A percentile compares a stretch with the other conserved stretches of the same genome.
Conservation (phyloP, 768 basidiomycete genomes). For the Serendipita vermifera region DNA sequence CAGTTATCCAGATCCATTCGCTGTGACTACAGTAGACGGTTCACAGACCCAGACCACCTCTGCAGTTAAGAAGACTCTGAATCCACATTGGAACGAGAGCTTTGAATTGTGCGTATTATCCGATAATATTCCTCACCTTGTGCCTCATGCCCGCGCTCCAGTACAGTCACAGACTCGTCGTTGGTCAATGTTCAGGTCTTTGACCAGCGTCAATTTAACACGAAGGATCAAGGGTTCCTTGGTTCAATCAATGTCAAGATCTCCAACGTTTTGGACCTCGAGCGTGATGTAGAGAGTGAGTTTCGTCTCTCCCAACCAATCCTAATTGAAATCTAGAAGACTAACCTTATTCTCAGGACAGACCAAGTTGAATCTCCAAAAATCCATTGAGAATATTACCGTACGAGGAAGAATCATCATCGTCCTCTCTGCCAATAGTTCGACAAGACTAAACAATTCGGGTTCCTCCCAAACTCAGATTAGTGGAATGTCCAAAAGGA, state of each 20-base stretch:
- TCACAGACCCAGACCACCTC: conserved; percentile 96
- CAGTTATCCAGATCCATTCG: conserved; percentile 92
- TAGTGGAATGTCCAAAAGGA: conserved; percentile 41
- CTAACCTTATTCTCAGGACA: conserved; percentile 47
- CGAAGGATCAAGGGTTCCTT: conserved; percentile 92
- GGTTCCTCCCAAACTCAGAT: conserved; percentile 67
- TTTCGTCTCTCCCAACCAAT: conserved; percentile 17
- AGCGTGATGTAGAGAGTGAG: conserved; percentile 85
- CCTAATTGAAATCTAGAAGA: conserved; percentile 7
- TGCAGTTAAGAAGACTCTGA: conserved; percentile 90
- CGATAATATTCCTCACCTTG: conserved; percentile 3
- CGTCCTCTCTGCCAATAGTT: conserved; percentile 89
- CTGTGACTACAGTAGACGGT: conserved; percentile 94
- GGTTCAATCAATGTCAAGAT: conserved; percentile 95
- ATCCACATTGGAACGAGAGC: conserved; percentile 95
- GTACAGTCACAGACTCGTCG: conserved; percentile 90
- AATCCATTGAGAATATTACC: conserved; percentile 93
- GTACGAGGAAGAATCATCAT: conserved; percentile 97
- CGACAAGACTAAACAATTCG: conserved; percentile 71
- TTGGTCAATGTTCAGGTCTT: conserved; percentile 97
- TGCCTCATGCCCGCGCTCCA: conserved; percentile 23
- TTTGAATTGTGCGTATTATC: conserved; percentile 72
- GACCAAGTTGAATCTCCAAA: conserved; percentile 91
- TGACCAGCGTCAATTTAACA: conserved; percentile 98
- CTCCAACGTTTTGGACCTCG: conserved; percentile 80